phyloP scores from a whole-genome alignment of 2,329 filamentous ascomycete genomes.

The Harringtonia aguacate region DNA sequence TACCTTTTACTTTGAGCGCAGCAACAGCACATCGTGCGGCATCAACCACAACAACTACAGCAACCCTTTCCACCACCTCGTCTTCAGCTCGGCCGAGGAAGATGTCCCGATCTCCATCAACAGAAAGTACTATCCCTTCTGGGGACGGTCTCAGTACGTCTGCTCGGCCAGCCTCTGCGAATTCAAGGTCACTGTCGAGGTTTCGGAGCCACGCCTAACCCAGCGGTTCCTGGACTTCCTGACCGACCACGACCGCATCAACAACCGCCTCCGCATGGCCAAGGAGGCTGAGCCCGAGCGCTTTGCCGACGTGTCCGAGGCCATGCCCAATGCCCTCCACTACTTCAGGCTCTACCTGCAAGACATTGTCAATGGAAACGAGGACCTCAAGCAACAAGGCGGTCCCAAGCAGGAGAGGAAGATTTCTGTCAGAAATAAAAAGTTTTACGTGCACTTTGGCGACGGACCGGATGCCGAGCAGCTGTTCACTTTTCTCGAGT shows the following conservation, averaged over 20 bases:
- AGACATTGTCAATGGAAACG: constrained; percentile 31
- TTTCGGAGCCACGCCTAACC: constrained; percentile 37
- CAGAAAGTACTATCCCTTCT: constrained; percentile 27
- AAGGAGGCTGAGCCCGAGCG: constrained; percentile 34
- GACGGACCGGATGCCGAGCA: constrained; percentile 29
- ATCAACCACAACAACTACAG: constrained; percentile 4
- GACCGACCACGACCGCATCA: constrained; percentile 32
- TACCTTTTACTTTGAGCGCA: constrained; percentile 16
- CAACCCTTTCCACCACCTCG: constrained; percentile 17
- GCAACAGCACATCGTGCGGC: constrained; percentile 7
- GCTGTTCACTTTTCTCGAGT: constrained; percentile 39
- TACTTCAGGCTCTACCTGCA: constrained; percentile 42
- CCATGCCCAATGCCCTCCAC: constrained; percentile 26
- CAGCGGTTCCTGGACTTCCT: constrained; percentile 31
- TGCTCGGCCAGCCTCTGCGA: constrained; percentile 32
- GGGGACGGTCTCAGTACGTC: constrained; percentile 23
- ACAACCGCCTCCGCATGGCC: constrained; percentile 25
- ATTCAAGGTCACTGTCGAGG: constrained; percentile 32
- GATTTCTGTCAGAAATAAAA: constrained; percentile 47
- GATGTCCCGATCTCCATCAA: constrained; percentile 5
- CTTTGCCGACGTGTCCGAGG: constrained; percentile 31
- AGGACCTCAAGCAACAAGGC: constrained; percentile 19
- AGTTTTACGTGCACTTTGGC: constrained; percentile 43
- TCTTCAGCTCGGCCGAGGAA: constrained; percentile 3
- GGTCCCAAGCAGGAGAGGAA: constrained; percentile 14